Percentiles rank a stretch among this genome's conserved stretches.
Conservation (phyloP, 2,329 filamentous ascomycete genomes). For the Ascochyta koolunga region DNA sequence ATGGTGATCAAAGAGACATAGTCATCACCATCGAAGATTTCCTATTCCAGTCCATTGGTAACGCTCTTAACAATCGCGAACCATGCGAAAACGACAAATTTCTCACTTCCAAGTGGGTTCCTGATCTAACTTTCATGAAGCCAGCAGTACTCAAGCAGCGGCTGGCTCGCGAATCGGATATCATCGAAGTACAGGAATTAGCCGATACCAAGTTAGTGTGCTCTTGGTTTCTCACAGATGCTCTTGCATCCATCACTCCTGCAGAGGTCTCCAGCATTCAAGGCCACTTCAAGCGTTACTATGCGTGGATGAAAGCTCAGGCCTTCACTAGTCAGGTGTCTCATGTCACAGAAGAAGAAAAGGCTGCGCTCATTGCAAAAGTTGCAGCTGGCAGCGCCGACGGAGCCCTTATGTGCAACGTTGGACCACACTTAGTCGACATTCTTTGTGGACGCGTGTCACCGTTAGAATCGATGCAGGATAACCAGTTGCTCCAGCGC, state of each 20-base stretch:
- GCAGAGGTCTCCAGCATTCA: not conserved
- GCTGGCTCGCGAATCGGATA: not conserved
- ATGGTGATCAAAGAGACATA: not conserved
- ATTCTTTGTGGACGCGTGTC: conserved; percentile 6
- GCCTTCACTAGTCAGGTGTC: not conserved
- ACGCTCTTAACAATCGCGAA: not conserved
- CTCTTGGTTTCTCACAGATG: conserved; percentile 1
- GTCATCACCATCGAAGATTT: conserved; percentile 11
- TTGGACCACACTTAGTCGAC: conserved; percentile 4
- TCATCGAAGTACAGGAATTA: not conserved
- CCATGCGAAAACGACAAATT: conserved; percentile 13
- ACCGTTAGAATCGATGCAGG: not conserved
- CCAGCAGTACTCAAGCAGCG: not conserved
- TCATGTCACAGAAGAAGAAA: not conserved
- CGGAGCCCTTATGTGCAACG: conserved; percentile 3
- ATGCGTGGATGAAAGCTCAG: conserved; percentile 8
- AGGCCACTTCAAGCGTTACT: conserved; percentile 7
- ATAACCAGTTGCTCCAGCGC: not conserved
- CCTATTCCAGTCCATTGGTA: conserved; percentile 9
- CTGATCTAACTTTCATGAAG: conserved; percentile 2
- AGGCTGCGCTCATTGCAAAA: not conserved
- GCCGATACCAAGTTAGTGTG: not conserved
- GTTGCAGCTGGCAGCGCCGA: not conserved
- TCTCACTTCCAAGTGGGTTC: conserved; percentile 4
- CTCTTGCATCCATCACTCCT: conserved; percentile 1